phyloP scores from a whole-genome alignment of 805 yeast genomes.

The Yarrowia sp. region DNA sequence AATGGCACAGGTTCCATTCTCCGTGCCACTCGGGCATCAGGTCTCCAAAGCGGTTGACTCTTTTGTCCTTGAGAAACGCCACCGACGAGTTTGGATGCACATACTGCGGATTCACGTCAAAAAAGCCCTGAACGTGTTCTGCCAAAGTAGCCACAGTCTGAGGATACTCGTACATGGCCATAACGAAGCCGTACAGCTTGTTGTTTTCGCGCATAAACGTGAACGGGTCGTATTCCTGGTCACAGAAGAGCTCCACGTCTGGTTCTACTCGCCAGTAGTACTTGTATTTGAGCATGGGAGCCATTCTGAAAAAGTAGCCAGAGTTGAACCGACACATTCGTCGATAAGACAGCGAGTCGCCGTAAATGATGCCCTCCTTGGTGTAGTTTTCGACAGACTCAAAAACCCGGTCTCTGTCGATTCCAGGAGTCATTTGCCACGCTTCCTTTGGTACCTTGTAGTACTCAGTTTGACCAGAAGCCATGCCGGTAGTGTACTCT shows the following conservation, averaged over 20 bases:
- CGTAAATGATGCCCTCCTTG: slow-evolving; percentile 55
- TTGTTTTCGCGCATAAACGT: slow-evolving; percentile 67
- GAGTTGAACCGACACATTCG: slow-evolving; percentile 96
- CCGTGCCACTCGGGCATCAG: slow-evolving; percentile 46
- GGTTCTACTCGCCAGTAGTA: slow-evolving; percentile 97
- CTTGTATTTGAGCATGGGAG: slow-evolving; percentile 65
- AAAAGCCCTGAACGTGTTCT: slow-evolving; percentile 64
- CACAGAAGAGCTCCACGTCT: slow-evolving; percentile 82
- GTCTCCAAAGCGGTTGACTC: slow-evolving; percentile 43
- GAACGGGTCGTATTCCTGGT: slow-evolving; percentile 70
- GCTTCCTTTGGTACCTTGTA: slow-evolving; percentile 78
- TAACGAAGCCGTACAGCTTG: slow-evolving; percentile 84
- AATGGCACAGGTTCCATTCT: slow-evolving; percentile 78
- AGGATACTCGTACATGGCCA: slow-evolving; percentile 74
- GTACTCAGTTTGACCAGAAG: slow-evolving; percentile 72
- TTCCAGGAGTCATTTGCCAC: slow-evolving; percentile 75
- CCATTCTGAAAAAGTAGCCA: slow-evolving; percentile 83
- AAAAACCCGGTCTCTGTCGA: slow-evolving; percentile 56
- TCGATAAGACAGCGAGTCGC: slow-evolving; percentile 64
- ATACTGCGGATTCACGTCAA: slow-evolving; percentile 55
- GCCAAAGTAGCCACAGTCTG: slow-evolving; percentile 86
- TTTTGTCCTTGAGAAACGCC: slow-evolving; percentile 53
- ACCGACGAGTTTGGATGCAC: slow-evolving; percentile 63
- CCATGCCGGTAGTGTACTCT: slow-evolving; percentile 58
- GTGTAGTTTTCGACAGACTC: slow-evolving; percentile 46